phyloP scores from a whole-genome alignment of 192 early-diverging fungal species.

The Piromyces sp. region DNA sequence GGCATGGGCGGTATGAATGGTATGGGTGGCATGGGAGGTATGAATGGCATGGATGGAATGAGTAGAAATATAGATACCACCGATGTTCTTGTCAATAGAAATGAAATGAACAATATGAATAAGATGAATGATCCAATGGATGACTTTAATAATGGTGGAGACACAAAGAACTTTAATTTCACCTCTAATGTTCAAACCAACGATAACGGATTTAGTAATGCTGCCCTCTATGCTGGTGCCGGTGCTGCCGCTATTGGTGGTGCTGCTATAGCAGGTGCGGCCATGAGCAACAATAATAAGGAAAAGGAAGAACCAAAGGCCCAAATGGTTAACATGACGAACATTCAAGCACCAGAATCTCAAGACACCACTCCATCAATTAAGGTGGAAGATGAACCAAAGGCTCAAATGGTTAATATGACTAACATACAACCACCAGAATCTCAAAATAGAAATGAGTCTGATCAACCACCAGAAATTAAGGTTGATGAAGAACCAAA shows the following conservation, averaged over 20 bases:
- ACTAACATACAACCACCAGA: background rate
- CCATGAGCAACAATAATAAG: background rate
- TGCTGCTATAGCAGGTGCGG: background rate
- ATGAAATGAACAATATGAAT: background rate
- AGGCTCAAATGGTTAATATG: background rate
- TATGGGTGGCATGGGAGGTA: background rate
- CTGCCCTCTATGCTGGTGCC: background rate
- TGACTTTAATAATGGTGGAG: background rate
- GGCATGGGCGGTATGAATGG: background rate
- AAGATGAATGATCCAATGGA: background rate
- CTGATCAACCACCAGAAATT: background rate
- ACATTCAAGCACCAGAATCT: background rate
- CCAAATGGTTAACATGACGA: background rate
- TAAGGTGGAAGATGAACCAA: background rate
- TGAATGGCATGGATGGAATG: background rate
- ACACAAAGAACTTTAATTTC: background rate
- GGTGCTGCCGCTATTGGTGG: background rate
- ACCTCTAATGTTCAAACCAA: background rate
- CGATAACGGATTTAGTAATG: background rate
- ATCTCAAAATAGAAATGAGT: background rate
- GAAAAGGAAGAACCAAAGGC: background rate
- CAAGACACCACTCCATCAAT: background rate
- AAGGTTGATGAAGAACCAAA: background rate
- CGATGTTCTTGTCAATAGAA: background rate
- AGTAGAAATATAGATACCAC: background rate